phyloP scores from a whole-genome alignment of 345 rosid species.

The Eucalyptus cloeziana region DNA sequence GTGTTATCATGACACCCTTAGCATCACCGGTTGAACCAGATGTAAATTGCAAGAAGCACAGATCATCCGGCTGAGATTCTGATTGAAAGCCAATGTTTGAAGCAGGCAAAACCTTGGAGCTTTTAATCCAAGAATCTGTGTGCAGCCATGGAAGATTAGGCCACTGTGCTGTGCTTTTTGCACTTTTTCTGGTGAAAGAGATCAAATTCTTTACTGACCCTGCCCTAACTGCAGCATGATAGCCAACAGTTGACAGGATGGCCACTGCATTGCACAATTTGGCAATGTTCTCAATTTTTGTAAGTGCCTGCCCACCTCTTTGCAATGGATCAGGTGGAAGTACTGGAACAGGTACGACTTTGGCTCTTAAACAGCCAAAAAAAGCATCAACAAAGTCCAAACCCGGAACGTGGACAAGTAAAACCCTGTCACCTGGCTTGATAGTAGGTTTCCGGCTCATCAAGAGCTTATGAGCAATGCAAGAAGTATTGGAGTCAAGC shows the following conservation, averaged over 20 bases:
- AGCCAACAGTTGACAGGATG: constrained; percentile 39
- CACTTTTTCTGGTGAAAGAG: constrained; percentile 20
- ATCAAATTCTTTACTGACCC: constrained; percentile 43
- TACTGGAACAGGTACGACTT: constrained; percentile 54
- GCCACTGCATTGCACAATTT: constrained; percentile 44
- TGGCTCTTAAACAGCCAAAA: constrained; percentile 63
- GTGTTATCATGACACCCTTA: constrained; percentile 62
- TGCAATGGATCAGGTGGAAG: constrained; percentile 65
- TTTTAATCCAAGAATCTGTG: constrained; percentile 55
- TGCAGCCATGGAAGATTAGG: constrained; percentile 59
- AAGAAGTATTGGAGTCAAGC: constrained; percentile 35
- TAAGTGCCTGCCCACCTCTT: constrained; percentile 65
- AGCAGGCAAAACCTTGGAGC: constrained; percentile 7
- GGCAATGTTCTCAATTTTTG: constrained; percentile 53
- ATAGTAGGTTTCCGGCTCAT: constrained; percentile 31
- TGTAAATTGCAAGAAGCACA: constrained; percentile 59
- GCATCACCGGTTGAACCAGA: constrained; percentile 73
- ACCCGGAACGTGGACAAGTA: constrained; percentile 51
- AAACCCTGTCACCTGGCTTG: constrained; percentile 51
- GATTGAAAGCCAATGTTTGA: not conserved
- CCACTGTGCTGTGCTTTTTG: constrained; percentile 27
- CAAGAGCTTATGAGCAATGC: constrained; percentile 37
- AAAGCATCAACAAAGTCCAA: constrained; percentile 55
- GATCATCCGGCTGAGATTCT: constrained; percentile 28
- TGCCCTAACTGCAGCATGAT: constrained; percentile 50